phyloP scores from a whole-genome alignment of 768 basidiomycete genomes.

The Phlebiopsis flavidoalba region DNA sequence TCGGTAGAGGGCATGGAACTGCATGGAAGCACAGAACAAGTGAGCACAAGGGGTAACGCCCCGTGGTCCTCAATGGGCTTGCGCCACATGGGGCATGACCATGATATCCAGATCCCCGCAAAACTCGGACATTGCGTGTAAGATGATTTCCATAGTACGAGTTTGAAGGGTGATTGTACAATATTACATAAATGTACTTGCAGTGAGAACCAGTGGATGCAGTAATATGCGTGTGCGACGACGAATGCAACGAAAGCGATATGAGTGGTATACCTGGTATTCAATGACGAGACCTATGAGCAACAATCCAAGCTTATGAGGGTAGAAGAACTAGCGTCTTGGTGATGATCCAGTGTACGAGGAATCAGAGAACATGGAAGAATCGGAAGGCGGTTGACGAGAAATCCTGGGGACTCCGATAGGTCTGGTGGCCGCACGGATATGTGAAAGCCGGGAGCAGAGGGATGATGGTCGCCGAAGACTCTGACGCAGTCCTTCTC shows the following conservation, averaged over 20 bases:
- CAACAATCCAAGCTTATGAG: not conserved
- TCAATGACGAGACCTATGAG: not conserved
- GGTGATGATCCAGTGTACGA: not conserved
- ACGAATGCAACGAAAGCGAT: not conserved
- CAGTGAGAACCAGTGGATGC: not conserved
- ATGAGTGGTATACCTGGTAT: not conserved
- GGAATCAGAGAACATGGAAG: not conserved
- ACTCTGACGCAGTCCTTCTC: slow-evolving; percentile 69
- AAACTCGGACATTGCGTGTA: no score
- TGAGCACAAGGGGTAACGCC: no score
- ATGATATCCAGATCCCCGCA: no score
- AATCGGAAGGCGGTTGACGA: not conserved
- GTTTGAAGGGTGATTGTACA: not conserved
- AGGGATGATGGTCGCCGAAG: slow-evolving; percentile 17
- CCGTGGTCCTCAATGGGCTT: no score
- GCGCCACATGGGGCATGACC: no score
- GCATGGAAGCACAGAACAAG: no score
- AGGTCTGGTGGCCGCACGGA: slow-evolving; percentile 3
- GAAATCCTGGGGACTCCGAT: not conserved
- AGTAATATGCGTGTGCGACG: not conserved
- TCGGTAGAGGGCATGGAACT: no score
- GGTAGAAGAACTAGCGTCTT: not conserved
- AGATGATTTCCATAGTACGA: no score
- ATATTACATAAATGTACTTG: not conserved
- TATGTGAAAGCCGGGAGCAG: slow-evolving; percentile 1